phyloP scores from a whole-genome alignment of 1,139 yeast genomes.

The Protomyces pachydermus region DNA sequence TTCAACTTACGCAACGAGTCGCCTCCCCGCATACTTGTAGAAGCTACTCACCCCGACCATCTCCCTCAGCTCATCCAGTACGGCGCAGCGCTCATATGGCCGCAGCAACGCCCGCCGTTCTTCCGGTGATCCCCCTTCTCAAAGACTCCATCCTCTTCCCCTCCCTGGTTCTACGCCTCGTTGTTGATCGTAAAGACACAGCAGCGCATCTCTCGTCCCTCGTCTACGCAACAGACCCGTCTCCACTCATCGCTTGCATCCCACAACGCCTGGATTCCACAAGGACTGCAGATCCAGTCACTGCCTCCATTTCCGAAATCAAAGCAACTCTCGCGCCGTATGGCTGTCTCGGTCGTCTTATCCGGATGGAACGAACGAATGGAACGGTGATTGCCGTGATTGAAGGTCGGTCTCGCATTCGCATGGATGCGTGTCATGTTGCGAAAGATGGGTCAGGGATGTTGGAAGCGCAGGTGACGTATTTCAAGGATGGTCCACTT shows the following conservation, averaged over 20 bases:
- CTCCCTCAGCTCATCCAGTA: too few relatives aligned
- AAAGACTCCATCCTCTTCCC: conserved; percentile 18
- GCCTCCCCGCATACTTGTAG: too few relatives aligned
- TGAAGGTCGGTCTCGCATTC: conserved; percentile 36
- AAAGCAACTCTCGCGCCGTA: conserved; percentile 19
- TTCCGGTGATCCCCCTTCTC: conserved; percentile 13
- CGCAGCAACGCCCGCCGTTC: not conserved
- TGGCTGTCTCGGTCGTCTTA: conserved; percentile 36
- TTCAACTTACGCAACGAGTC: too few relatives aligned
- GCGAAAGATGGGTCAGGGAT: conserved; percentile 25
- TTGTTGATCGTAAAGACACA: conserved; percentile 9
- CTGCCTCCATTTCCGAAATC: not conserved
- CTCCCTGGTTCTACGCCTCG: conserved; percentile 14
- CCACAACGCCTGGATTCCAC: conserved; percentile 6
- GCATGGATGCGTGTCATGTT: conserved; percentile 17
- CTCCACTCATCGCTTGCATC: conserved; percentile 2
- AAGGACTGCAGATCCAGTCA: not conserved
- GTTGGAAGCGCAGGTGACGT: conserved; percentile 28
- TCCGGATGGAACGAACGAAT: conserved; percentile 31
- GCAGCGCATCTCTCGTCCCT: not conserved
- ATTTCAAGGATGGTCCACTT: conserved; percentile 26
- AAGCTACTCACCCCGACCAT: too few relatives aligned
- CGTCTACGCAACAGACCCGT: not conserved
- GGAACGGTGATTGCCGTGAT: conserved; percentile 32
- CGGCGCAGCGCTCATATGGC: not conserved